Evolutionary conservation across 495 filamentous ascomycete genomes (phyloP).

Genomic region (Lasiosphaeriaceae sp.): DNA sequence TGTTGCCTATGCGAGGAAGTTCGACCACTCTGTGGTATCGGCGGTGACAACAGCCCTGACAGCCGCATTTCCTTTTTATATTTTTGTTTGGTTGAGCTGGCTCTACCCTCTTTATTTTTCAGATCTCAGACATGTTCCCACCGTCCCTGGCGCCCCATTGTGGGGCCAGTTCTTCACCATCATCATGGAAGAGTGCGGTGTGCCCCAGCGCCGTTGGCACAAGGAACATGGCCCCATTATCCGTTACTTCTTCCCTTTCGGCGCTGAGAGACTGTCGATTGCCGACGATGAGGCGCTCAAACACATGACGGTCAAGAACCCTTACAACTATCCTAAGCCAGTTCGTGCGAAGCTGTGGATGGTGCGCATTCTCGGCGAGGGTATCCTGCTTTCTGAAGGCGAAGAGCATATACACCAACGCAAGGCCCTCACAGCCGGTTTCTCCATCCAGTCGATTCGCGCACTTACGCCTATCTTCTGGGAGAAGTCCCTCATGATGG

Average conservation of each 20-base stretch:
- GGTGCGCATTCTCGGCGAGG: slow-evolving; percentile 45
- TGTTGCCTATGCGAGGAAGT: slow-evolving; percentile 9
- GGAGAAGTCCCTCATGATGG: slow-evolving; percentile 44
- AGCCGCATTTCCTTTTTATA: slow-evolving; percentile 3
- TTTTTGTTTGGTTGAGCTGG: slow-evolving; percentile 12
- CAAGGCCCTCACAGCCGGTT: slow-evolving; percentile 44
- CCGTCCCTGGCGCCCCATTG: slow-evolving; percentile 19
- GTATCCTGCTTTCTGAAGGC: slow-evolving; percentile 46
- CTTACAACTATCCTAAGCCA: slow-evolving; percentile 52
- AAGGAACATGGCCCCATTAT: slow-evolving; percentile 20
- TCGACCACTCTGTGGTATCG: slow-evolving; percentile 2
- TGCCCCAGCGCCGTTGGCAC: slow-evolving; percentile 28
- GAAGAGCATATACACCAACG: slow-evolving; percentile 42
- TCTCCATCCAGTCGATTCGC: slow-evolving; percentile 43
- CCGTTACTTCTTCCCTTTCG: slow-evolving; percentile 27
- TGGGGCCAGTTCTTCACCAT: slow-evolving; percentile 26
- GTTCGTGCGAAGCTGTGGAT: slow-evolving; percentile 48
- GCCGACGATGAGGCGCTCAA: slow-evolving; percentile 32
- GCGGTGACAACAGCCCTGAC: slow-evolving; percentile 5
- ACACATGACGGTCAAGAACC: slow-evolving; percentile 49
- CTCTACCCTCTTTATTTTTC: slow-evolving; percentile 21
- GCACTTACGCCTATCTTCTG: slow-evolving; percentile 47
- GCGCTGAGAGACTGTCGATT: slow-evolving; percentile 22
- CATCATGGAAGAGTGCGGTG: slow-evolving; percentile 24
- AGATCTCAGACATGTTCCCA: slow-evolving; percentile 18